Base-by-base conservation (phyloP, 176 grass and related monocot genomes). In the Hyparrhenia diplandra region DNA sequence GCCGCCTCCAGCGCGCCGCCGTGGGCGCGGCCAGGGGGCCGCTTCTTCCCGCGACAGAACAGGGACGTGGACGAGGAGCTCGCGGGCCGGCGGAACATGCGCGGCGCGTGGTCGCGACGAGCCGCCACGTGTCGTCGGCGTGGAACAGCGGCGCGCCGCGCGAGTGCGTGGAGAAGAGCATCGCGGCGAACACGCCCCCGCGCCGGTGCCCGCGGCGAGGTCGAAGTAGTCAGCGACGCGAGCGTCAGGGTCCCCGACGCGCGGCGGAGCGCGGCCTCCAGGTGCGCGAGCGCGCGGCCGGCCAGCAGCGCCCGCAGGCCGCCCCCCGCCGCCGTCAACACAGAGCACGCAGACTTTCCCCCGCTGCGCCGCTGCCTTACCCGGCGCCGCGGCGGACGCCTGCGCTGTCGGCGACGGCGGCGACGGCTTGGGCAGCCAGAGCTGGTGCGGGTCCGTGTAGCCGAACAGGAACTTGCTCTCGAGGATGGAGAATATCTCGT, bases 401-500 rank as follows among this genome's bases (percentile, higher is more conserved):
- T 70, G 76, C 20, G 21, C 54, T 4, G 32, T 10, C 4, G 83
- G 13, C 6, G 32, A 11, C 6, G 32, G 14, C 4, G 83, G 13
- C 6, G 32, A 11, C 4, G 83, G 13, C 78, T 74, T 82, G 23
- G 82, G 79, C 72, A 84, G 88, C 74, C 83, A 82, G 76, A 83
- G 81, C 77, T 84, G 91, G 41, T 84, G 74, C 55, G 88, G 88
- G 64, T 99, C 93, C 18, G 90, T 90, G 76, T 99, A 99, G 32
- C 97, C 97, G 80, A 99, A 99, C 39, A 99, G 66, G 83, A 99
- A 99, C 86, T 99, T 99, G 93, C 93, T 99, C 88, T 99, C 97
- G 57, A 99, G 84, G 73, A 99, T 96, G 57, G 97, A 99, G 69
- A 99, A 99, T 29, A 99, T 99, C 83, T 99, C 97, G 85, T 96